A percentile compares a stretch with the other conserved stretches of the same genome.
Evolutionary conservation across 352 stramenopile species (phyloP).

Genomic region (Stramenopiles sp.): DNA sequence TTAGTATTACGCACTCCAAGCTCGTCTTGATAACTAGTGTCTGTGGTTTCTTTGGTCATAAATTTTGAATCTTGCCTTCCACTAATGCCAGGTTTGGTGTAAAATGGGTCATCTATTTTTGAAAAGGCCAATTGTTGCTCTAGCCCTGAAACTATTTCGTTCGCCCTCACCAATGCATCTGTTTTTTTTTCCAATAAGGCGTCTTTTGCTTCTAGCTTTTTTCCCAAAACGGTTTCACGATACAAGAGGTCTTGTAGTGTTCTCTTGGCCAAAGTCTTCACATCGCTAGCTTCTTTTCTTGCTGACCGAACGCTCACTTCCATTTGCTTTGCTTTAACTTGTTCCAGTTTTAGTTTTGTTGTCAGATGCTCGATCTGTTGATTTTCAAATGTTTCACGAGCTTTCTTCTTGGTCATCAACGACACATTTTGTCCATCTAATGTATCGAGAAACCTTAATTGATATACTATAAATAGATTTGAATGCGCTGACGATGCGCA

Average conservation of each 20-base stretch:
- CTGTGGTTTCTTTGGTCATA: background rate
- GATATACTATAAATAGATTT: background rate
- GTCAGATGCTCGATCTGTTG: background rate
- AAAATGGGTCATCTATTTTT: background rate
- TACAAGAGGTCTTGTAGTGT: background rate
- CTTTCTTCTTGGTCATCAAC: background rate
- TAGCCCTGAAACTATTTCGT: background rate
- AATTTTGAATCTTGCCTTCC: background rate
- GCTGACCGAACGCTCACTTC: background rate
- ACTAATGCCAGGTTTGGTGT: background rate
- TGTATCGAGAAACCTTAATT: background rate
- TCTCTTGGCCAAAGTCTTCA: background rate
- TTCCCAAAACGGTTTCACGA: background rate
- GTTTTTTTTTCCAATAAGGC: background rate
- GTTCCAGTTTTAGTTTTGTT: background rate
- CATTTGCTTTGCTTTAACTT: background rate
- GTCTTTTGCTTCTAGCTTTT: background rate
- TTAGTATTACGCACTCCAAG: background rate
- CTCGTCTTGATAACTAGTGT: background rate
- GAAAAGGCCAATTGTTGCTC: background rate
- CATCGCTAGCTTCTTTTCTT: background rate
- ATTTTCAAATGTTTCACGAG: background rate
- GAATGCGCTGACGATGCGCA: background rate
- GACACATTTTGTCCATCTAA: background rate
- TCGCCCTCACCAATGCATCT: background rate